phyloP scores from a whole-genome alignment of 805 yeast genomes.

The Yueomyces sinensis region DNA sequence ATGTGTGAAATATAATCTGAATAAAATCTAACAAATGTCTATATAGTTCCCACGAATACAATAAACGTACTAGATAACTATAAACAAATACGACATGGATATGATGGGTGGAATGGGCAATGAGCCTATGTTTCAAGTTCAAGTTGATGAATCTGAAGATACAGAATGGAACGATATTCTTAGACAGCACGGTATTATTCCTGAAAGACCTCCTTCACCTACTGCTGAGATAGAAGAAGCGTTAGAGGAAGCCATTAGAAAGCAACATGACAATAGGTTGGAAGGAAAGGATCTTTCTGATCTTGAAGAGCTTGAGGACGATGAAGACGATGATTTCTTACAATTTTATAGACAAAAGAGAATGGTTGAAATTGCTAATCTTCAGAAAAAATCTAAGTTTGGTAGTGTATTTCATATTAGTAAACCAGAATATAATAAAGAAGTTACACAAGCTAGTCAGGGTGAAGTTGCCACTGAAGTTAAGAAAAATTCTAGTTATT shows the following conservation, averaged over 20 bases:
- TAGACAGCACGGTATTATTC: constrained; percentile 81
- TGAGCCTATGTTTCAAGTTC: constrained; percentile 60
- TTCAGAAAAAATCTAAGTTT: constrained; percentile 43
- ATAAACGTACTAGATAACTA: neutral
- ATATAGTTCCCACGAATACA: no score
- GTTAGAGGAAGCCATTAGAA: constrained; percentile 63
- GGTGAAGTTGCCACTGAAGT: constrained; percentile 5
- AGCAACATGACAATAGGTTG: constrained; percentile 71
- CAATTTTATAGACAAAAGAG: constrained; percentile 66
- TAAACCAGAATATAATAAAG: constrained; percentile 78
- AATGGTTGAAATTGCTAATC: constrained; percentile 53
- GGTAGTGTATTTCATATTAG: constrained; percentile 70
- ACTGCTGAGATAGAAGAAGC: constrained; percentile 80
- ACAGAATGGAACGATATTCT: constrained; percentile 98
- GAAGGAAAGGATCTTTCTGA: constrained; percentile 70
- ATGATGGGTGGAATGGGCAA: constrained; percentile 14
- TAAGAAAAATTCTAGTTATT: neutral
- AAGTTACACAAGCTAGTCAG: constrained; percentile 71
- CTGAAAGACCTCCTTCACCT: constrained; percentile 83
- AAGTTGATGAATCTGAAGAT: constrained; percentile 91
- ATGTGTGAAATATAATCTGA: no score
- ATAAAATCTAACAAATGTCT: no score
- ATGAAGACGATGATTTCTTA: constrained; percentile 85
- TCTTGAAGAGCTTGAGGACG: constrained; percentile 78
- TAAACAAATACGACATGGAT: no score